phyloP scores from a whole-genome alignment of 306 rosid genomes.

The Rubus idaeus region DNA sequence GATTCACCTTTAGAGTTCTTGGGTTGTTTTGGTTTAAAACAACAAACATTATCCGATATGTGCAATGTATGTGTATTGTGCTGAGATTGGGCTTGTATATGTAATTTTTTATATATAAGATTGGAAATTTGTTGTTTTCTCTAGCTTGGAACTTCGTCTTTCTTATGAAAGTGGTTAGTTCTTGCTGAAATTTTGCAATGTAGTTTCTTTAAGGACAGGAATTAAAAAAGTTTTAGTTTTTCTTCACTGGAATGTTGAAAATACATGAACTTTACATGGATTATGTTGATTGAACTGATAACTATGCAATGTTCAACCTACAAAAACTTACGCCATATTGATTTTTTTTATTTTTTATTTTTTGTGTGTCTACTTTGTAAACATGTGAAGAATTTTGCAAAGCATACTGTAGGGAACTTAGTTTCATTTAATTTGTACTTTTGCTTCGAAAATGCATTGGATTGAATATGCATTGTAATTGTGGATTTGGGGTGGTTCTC shows the following conservation, averaged over 20 bases:
- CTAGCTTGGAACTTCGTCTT: background rate
- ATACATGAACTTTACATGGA: background rate
- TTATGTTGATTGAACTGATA: background rate
- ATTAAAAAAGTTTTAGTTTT: background rate
- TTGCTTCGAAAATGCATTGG: background rate
- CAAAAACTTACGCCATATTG: background rate
- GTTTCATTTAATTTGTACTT: background rate
- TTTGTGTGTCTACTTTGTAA: background rate
- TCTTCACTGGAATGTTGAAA: background rate
- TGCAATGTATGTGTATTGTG: background rate
- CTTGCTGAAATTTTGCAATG: background rate
- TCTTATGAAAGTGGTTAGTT: background rate
- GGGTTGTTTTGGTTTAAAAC: background rate
- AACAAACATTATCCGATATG: background rate
- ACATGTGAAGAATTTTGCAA: background rate
- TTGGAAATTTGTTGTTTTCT: background rate
- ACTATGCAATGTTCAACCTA: background rate
- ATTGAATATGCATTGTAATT: background rate
- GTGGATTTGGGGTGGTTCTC: slow-evolving; percentile 27
- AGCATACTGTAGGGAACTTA: background rate
- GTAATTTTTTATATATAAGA: background rate
- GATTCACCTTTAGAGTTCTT: background rate
- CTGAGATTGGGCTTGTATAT: slow-evolving; percentile 2
- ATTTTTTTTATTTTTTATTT: too few species aligned
- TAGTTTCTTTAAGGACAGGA: background rate